Conservation (phyloP, 2,329 filamentous ascomycete genomes). For the Trichoderma sp. region DNA sequence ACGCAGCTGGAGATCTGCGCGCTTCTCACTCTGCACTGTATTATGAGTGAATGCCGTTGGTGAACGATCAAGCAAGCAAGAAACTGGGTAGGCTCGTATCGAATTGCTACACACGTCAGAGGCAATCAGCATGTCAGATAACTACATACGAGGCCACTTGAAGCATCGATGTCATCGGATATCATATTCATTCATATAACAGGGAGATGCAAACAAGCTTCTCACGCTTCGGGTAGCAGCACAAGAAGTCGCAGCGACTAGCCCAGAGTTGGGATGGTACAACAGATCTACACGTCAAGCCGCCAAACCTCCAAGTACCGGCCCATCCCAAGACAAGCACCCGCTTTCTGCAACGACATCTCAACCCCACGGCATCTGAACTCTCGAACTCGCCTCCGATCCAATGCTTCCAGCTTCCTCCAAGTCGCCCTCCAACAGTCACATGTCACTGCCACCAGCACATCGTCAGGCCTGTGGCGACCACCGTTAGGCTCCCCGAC, state of each 20-base stretch:
- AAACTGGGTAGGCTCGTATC: too few relatives aligned
- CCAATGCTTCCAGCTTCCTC: neutral
- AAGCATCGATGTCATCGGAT: too few relatives aligned
- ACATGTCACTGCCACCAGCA: neutral
- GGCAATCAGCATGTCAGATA: too few relatives aligned
- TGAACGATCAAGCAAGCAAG: too few relatives aligned
- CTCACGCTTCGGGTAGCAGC: neutral
- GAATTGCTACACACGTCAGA: too few relatives aligned
- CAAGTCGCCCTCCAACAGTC: neutral
- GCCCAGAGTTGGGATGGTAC: neutral
- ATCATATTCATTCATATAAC: too few relatives aligned
- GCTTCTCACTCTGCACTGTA: too few relatives aligned
- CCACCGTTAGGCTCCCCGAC: neutral
- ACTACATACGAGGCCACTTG: too few relatives aligned
- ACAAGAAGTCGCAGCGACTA: neutral
- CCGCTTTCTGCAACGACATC: neutral
- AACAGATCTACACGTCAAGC: neutral
- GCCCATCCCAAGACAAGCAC: too few relatives aligned
- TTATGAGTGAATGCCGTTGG: too few relatives aligned
- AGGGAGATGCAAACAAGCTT: neutral
- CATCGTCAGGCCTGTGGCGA: neutral
- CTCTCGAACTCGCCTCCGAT: neutral
- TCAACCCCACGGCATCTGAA: neutral
- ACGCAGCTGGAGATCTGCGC: too few relatives aligned
- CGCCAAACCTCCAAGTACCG: neutral